phyloP scores from a whole-genome alignment of 768 basidiomycete species.

The Pleurotus tuber-regium region DNA sequence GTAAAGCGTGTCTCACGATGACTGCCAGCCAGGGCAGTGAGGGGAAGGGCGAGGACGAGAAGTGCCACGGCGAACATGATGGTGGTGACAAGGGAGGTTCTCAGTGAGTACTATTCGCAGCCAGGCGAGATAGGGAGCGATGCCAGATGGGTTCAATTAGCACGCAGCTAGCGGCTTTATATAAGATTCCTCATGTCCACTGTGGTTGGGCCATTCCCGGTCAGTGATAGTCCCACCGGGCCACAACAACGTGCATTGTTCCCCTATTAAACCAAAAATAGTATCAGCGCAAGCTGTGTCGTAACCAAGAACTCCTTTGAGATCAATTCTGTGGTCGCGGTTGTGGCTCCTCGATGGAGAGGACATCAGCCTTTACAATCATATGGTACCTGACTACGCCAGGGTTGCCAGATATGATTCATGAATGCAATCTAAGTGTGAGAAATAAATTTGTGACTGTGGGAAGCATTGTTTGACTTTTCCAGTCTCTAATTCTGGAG shows the following conservation, averaged over 20 bases:
- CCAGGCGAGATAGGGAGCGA: slow-evolving; percentile 4
- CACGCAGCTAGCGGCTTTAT: slow-evolving; percentile 2
- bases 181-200: slow-evolving; percentile 10
- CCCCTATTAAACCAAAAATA: too few species aligned
- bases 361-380: background rate
- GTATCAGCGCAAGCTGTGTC: too few species aligned
- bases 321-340: too few species aligned
- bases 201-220: background rate
- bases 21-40: slow-evolving; percentile 30
- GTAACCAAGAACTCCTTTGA: background rate
- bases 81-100: background rate
- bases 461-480: too few species aligned
- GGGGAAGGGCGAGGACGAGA: slow-evolving; percentile 9
- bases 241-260: slow-evolving; percentile 1
- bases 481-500: too few species aligned
- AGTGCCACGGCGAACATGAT: slow-evolving; percentile 12
- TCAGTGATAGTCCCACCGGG: background rate
- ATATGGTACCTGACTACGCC: too few species aligned
- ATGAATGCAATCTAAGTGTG: too few species aligned
- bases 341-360: too few species aligned
- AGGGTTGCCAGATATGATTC: too few species aligned
- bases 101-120: slow-evolving; percentile 2
- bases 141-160: background rate
- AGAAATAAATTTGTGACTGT: too few species aligned
- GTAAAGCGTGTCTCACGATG: slow-evolving; percentile 18